Conservation (phyloP, 139 green algal species). For the Pleodorina starrii region DNA sequence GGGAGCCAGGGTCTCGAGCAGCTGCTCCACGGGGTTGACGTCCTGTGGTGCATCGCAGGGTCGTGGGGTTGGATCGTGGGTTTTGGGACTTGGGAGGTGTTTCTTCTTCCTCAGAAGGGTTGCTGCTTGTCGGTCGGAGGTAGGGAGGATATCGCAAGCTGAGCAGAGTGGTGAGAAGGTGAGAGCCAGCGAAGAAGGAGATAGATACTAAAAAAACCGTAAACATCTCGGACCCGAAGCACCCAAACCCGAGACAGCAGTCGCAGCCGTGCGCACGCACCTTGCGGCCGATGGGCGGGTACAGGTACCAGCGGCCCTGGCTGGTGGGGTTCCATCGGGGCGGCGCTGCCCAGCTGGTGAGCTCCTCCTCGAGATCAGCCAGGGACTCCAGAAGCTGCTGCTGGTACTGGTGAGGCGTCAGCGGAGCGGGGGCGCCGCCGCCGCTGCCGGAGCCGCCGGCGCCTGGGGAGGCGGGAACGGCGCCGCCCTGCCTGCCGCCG, state of each 20-base stretch:
- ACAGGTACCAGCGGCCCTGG: conserved; percentile 37
- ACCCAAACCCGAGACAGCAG: too few relatives aligned
- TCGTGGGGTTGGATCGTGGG: too few relatives aligned
- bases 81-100: too few relatives aligned
- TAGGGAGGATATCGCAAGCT: too few relatives aligned
- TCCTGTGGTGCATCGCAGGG: conserved; percentile 21
- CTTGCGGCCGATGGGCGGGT: conserved; percentile 44
- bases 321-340: conserved; percentile 5
- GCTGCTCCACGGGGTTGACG: conserved; percentile 18
- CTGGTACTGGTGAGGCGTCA: conserved; percentile 6
- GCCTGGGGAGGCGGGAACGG: neutral
- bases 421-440: neutral
- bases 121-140: too few relatives aligned
- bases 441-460: neutral
- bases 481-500: neutral
- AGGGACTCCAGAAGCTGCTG: conserved; percentile 4
- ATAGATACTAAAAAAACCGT: too few relatives aligned
- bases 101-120: too few relatives aligned
- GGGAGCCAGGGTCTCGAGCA: conserved; percentile 16
- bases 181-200: too few relatives aligned
- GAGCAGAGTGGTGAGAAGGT: too few relatives aligned
- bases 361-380: conserved; percentile 25
- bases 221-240: too few relatives aligned
- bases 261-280: too few relatives aligned
- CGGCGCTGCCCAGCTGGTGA: conserved; percentile 10